Evolutionary conservation across 371 early-diverging fungal genomes (phyloP), one percentile per base, ranked within the genome.

Genomic region (Sporodiniella umbellata): DNA sequence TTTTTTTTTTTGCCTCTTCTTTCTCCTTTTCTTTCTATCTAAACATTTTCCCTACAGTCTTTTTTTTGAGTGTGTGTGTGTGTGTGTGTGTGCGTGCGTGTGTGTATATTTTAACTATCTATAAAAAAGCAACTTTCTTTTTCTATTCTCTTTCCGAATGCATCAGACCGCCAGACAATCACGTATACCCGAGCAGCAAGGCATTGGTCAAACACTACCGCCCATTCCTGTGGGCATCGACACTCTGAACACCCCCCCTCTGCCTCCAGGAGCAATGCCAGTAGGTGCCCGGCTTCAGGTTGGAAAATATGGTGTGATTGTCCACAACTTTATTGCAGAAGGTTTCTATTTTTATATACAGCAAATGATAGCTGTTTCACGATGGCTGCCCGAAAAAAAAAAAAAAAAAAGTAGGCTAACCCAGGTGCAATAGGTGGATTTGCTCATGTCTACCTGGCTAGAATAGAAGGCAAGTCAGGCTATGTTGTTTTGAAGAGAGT

Each of bases 361-460:
- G n/a, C n/a, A n/a, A n/a, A n/a, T n/a, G n/a, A n/a, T n/a, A n/a
- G n/a, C n/a, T n/a, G n/a, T n/a, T n/a, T n/a, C n/a, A n/a, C n/a
- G n/a, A n/a, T n/a, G n/a, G n/a, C n/a, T n/a, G n/a, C n/a, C n/a
- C n/a, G n/a, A n/a, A n/a, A n/a, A n/a, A n/a, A n/a, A n/a, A n/a
- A n/a, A n/a, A n/a, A n/a, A n/a, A n/a, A n/a, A n/a, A n/a, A n/a
- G n/a, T n/a, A n/a, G n/a, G n/a, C n/a, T n/a, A n/a, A n/a, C n/a
- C n/a, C n/a, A n/a, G n/a, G n/a, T n/a, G n/a, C n/a, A n/a, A 6
- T 44, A 75, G 93, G 93, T 48, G 93, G 92, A 3, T 88, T 88
- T 61, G 92, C 93, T 0, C 90, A 92, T 66, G 88, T 94, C 15
- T 93, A 94, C 58, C 64, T 88, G 26, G 93, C 89, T n/a, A 62